These are phyloP conservation scores for Thalassiosira mediterranea DNA, from an alignment of 352 stramenopile species.

Conservation along the genomic window DNA sequence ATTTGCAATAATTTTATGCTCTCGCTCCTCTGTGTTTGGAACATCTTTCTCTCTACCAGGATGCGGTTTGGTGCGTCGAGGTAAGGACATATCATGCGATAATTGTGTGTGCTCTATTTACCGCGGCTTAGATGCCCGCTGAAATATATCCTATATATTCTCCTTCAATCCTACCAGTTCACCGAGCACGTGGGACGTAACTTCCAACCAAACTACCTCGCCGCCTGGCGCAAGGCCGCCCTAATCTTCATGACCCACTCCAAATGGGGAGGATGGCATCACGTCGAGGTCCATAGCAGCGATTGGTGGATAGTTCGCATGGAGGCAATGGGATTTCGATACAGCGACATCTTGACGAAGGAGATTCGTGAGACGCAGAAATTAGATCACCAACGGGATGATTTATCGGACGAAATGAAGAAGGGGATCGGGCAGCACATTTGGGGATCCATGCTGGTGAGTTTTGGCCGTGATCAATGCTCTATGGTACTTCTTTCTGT, in stretches of 20 bases:
- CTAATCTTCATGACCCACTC: constrained; percentile 53
- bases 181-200: constrained; percentile 70
- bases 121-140: no score
- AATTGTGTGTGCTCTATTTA: constrained; percentile 4
- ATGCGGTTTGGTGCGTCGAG: constrained; percentile 82
- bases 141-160: background rate
- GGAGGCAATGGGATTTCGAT: constrained; percentile 74
- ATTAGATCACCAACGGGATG: constrained; percentile 26
- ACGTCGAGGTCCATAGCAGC: constrained; percentile 82
- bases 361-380: constrained; percentile 35
- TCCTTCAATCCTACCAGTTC: constrained; percentile 12
- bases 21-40: background rate
- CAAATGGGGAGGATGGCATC: constrained; percentile 81
- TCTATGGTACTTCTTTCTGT: background rate
- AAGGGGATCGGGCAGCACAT: constrained; percentile 39
- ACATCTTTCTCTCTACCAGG: constrained; percentile 29
- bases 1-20: background rate
- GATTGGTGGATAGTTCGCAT: constrained; percentile 81
- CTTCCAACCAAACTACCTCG: constrained; percentile 79
- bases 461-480: background rate
- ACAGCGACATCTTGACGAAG: constrained; percentile 63
- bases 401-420: constrained; percentile 31
- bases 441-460: constrained; percentile 28
- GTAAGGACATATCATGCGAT: constrained; percentile 47
- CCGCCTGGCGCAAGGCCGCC: constrained; percentile 63